Evolutionary conservation across 2,329 filamentous ascomycete species (phyloP), one percentile per base, ranked within the genome.

Genomic region (Sporothrix pallida): DNA sequence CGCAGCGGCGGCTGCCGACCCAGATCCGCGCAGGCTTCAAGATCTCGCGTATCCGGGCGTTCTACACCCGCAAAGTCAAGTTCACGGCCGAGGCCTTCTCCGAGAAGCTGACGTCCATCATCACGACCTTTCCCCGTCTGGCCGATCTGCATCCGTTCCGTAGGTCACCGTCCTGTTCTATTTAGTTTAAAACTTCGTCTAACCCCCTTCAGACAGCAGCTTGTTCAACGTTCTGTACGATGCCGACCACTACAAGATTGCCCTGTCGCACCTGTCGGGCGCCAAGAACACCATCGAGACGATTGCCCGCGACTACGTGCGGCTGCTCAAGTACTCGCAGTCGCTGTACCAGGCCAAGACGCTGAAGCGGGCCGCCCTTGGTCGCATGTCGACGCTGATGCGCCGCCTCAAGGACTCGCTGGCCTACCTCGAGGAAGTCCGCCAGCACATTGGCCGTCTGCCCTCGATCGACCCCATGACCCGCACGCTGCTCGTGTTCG

Each of bases 391-490:
- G 77, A 99, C 96, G 20, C 94, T 99, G 79, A 94, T 94, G 85
- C 96, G 94, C 86, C 91, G 95, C 76, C 86, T 99, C 76, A 98
- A 97, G 84, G 96, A 99, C 79, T 94, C 96, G 72, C 89, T 99
- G 69, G 87, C 97, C 76, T 99, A 98, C 83, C 90, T 99, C 75
- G 96, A 99, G 84, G 95, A 98, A 84, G 94, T 97, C 77, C 91
- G 96, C 78, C 95, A 98, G 86, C 97, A 99, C 78, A 87, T 99
- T 81, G 96, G 95, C 75, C 95, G 96, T 92, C 90, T 99, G 77
- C 97, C 96, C 4, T 91, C 95, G n/a, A 99, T 99, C 82, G 97
- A 99, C 82, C 96, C 96, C 74, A 99, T 97, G 81, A 99, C 96
- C 54, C 89, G 96, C 78, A 99, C 96, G 1, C 90, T 99, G 62